These are phyloP conservation scores for Graphilbum sp. DNA, from an alignment of 2,329 filamentous ascomycete genomes.

Conservation along the genomic window DNA sequence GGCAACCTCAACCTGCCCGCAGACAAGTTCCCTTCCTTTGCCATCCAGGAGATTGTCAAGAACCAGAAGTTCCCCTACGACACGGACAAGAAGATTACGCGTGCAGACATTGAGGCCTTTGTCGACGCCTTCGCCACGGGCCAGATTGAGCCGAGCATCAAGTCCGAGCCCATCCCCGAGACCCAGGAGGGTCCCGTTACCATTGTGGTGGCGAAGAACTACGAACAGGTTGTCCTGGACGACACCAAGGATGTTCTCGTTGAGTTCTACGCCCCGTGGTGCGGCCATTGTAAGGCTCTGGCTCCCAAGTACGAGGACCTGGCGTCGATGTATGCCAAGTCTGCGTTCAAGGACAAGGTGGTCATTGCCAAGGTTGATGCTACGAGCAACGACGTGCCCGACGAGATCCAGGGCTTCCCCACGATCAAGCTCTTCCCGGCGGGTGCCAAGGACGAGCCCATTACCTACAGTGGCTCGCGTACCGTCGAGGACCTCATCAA, in stretches of 20 bases:
- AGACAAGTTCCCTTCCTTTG: slow-evolving; percentile 91
- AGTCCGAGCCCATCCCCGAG: slow-evolving; percentile 94
- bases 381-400: slow-evolving; percentile 87
- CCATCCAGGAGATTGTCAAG: slow-evolving; percentile 88
- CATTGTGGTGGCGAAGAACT: slow-evolving; percentile 83
- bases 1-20: slow-evolving; percentile 93
- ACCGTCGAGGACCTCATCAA: slow-evolving; percentile 80
- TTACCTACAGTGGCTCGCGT: slow-evolving; percentile 78
- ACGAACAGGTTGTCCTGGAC: slow-evolving; percentile 80
- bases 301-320: slow-evolving; percentile 96
- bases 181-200: slow-evolving; percentile 78
- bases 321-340: slow-evolving; percentile 56
- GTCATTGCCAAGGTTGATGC: slow-evolving; percentile 96
- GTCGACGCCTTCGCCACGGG: slow-evolving; percentile 72
- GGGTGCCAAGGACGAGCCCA: slow-evolving; percentile 66
- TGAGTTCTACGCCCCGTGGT: slow-evolving; percentile 99
- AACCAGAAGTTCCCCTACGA: slow-evolving; percentile 96
- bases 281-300: slow-evolving; percentile 97
- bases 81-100: slow-evolving; percentile 62
- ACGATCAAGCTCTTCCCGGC: slow-evolving; percentile 98
- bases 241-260: slow-evolving; percentile 92
- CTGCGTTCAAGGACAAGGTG: slow-evolving; percentile 68
- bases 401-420: slow-evolving; percentile 94
- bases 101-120: slow-evolving; percentile 58
- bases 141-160: slow-evolving; percentile 91